phyloP scores from a whole-genome alignment of 2,329 filamentous ascomycete species.

The Fonsecaea erecta region DNA sequence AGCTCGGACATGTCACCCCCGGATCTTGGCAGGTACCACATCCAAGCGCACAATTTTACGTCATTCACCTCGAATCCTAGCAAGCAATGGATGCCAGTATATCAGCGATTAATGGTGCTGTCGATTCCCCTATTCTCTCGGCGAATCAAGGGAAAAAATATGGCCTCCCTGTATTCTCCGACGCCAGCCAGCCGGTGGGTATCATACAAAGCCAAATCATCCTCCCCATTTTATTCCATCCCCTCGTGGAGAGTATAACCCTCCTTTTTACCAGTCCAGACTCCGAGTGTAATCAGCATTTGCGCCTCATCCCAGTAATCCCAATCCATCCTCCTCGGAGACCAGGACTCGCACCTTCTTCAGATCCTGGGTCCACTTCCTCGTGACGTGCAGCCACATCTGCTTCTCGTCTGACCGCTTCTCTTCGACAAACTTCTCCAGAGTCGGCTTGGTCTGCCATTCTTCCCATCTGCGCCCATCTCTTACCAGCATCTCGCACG shows the following conservation, averaged over 20 bases:
- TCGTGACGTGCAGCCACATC: conserved; percentile 36
- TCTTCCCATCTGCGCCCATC: conserved; percentile 35
- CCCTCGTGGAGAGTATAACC: conserved; percentile 17
- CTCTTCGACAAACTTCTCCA: conserved; percentile 36
- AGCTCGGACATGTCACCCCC: conserved; percentile 4
- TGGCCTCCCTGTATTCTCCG: background rate
- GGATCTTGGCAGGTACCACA: conserved; percentile 28
- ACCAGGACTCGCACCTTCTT: conserved; percentile 36
- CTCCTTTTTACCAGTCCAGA: background rate
- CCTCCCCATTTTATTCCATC: conserved; percentile 6
- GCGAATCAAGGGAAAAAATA: background rate
- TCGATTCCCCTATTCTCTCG: conserved; percentile 17
- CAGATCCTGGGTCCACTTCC: conserved; percentile 38
- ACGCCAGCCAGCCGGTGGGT: conserved; percentile 13
- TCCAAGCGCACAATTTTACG: background rate
- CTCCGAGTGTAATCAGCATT: background rate
- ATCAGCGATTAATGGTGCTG: background rate
- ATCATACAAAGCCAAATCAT: conserved; percentile 12
- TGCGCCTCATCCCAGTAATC: conserved; percentile 29
- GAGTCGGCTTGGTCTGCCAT: conserved; percentile 34
- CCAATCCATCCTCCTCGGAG: conserved; percentile 37
- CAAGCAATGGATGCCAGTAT: background rate
- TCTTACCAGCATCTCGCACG: conserved; percentile 35
- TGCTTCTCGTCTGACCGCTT: conserved; percentile 36
- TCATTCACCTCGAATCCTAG: conserved; percentile 9